Conservation (phyloP, 495 filamentous ascomycete genomes). For the Penicillium steckii region DNA sequence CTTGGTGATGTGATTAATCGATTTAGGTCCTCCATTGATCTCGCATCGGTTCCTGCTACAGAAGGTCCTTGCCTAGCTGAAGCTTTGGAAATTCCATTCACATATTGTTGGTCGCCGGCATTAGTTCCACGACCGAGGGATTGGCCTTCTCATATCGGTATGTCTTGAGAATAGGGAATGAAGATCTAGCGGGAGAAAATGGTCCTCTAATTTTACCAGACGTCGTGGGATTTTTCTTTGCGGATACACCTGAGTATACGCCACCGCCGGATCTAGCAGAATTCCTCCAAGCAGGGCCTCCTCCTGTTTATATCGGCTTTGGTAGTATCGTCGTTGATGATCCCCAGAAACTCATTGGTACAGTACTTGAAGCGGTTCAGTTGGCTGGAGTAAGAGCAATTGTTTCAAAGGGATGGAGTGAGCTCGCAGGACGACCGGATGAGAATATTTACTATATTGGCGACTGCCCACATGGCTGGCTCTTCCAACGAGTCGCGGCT, state of each 20-base stretch:
- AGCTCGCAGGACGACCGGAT: slow-evolving; percentile 49
- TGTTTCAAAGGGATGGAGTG: slow-evolving; percentile 64
- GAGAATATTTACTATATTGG: slow-evolving; percentile 55
- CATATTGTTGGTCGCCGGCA: slow-evolving; percentile 64
- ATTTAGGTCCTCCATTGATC: slow-evolving; percentile 49
- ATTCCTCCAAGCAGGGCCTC: slow-evolving; percentile 53
- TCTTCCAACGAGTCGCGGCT: slow-evolving; percentile 59
- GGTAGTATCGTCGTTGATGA: slow-evolving; percentile 66
- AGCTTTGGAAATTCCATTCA: slow-evolving; percentile 56
- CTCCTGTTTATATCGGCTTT: slow-evolving; percentile 67
- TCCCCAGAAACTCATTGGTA: slow-evolving; percentile 49
- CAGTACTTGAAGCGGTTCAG: slow-evolving; percentile 55
- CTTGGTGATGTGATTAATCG: slow-evolving; percentile 61
- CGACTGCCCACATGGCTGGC: slow-evolving; percentile 65
- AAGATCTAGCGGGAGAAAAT: not conserved
- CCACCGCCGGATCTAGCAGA: slow-evolving; percentile 49
- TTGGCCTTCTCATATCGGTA: slow-evolving; percentile 58
- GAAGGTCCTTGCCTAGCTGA: slow-evolving; percentile 35
- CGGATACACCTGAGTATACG: slow-evolving; percentile 47
- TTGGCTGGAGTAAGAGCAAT: slow-evolving; percentile 53
- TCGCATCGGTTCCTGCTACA: slow-evolving; percentile 47
- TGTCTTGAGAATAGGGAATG: not conserved
- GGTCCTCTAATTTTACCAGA: slow-evolving; percentile 21
- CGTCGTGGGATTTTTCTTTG: slow-evolving; percentile 63
- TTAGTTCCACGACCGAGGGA: slow-evolving; percentile 61